Base-by-base conservation (phyloP, 116 monocot species). In the Cymodocea nodosa region DNA sequence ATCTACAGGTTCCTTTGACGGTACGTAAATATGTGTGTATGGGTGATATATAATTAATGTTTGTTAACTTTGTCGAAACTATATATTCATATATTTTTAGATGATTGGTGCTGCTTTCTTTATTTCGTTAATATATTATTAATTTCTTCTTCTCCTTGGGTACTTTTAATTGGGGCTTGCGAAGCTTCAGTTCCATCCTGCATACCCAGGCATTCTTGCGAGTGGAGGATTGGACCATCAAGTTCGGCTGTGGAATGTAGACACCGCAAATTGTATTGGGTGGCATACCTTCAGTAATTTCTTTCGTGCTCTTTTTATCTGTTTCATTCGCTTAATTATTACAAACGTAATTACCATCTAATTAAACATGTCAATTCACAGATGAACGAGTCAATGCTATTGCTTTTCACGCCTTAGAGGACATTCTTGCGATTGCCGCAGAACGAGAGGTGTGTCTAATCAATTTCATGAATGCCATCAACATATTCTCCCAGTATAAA, bases 221-320 rank as follows among this genome's bases (percentile, higher is more conserved):
- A 97, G 97, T 82, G 91, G 91, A 36, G 91, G 97, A 60, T 80
- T 97, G 76, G 97, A 97, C 77, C 87, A 91, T 67, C 91, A 97
- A 83, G 90, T 97, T 68, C 85, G 97, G 24, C 68, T 97, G 13
- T 97, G 97, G 97, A 81, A 97, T 82, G 87, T 91, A 50, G 74
- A 70, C 30, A 90, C 88, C 51, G 78, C 87, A 36, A 79, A 83
- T 72, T 90, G 87, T 60, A 88, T 97, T 65, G 83, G 81, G 62
- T 97, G 88, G 50, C 79, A 73, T 6, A 76, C 79, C 74, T 97
- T 97, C 69, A 78, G 97, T 97, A 91, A 73, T 75, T 39, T 68
- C 23, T 50, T 20, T 2, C 19, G 7, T 10, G 0, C 37, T 56
- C 4, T 56, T 5, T 68, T 56, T 68, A 15, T 5, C 35, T 7